Evolutionary conservation across 768 basidiomycete species (phyloP), one percentile per base, ranked within the genome.

Genomic region (Amanita inopinata): DNA sequence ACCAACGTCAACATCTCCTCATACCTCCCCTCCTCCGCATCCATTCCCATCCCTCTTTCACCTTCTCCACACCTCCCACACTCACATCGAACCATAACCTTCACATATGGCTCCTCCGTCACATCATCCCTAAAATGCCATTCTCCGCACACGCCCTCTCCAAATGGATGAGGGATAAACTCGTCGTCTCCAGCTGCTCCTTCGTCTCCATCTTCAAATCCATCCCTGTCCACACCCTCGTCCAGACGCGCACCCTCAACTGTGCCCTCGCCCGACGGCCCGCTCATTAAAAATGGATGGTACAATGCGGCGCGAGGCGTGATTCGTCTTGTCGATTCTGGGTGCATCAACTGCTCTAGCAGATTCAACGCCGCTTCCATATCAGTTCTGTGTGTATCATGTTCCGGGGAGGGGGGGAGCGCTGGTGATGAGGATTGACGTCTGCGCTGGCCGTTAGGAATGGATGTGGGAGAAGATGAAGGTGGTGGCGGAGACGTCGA

Each of bases 231-330:
- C 19, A 51, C 53, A 2, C 58, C 55, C 34, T 73, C 76, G 19
- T 42, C 27, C 10, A 33, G 18, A 11, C 43, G n/a, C 17, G 37
- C 43, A 2, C 43, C 43, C 5, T 44, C 34, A 24, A 17, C n/a
- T 5, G 43, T 44, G 3, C 43, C 43, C 18, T 44, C 43, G 4
- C 43, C 43, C 10, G 24, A 17, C 43, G 34, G 12, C 14, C 25
- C 43, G 11, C 30, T 27, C 22, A 53, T 51, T 27, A 97, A 67
- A 61, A 96, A 97, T 0, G 76, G 71, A 54, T 97, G 92, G 45
- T 73, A 73, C 34, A 98, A 69, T 12, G 83, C 88, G 5, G 74
- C 66, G 12, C 71, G 69, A 2, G 93, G 88, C 3, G 87, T 90
- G 43, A 80, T 72, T 15, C 93, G 76, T 40, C 74, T 77, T 15